Evolutionary conservation across 345 rosid genomes (phyloP), one percentile per base, ranked within the genome.

Genomic region (Dimocarpus longan): DNA sequence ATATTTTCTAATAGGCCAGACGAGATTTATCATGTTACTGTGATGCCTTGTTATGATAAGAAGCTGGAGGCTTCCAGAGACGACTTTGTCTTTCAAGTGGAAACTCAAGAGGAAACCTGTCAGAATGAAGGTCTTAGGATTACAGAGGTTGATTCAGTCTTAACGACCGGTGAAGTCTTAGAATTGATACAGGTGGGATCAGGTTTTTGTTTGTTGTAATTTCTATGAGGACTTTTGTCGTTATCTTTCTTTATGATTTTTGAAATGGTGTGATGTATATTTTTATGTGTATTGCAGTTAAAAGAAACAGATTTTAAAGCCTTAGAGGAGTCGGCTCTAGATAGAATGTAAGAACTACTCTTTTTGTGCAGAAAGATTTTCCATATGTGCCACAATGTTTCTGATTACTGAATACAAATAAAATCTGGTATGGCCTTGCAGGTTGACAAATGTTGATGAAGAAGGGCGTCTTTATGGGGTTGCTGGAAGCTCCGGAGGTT

Each of bases 21-120:
- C 9, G 93, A 96, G 75, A 81, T 94, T 64, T 93, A 93, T 84
- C 98, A 96, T 86, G 98, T 93, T 71, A 93, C 98, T 26, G 93
- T 94, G 82, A 96, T 96, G 98, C 99, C 98, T 8, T 96, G 98
- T 75, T 94, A 93, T 80, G 99, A 96, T 84, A 96, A 94, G 87
- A 96, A 94, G 92, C 97, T 94, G 2, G 98, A 96, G 86, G 99
- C 98, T 74, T 79, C 91, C 1, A 91, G 99, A 83, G 95, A 93
- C 8, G 95, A 96, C 85, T 96, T 96, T 40, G 85, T 81, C 75
- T 93, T 91, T 78, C 88, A 88, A 69, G 86, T 70, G 48, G 95
- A 85, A 73, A 68, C 87, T 80, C 77, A 71, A 62, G 88, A 68
- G 68, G 87, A 63, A 11, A 79, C 28, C 50, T 46, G 40, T 75